Evolutionary conservation across 2,329 filamentous ascomycete species (phyloP).

Genomic region (Thielaviopsis musarum): DNA sequence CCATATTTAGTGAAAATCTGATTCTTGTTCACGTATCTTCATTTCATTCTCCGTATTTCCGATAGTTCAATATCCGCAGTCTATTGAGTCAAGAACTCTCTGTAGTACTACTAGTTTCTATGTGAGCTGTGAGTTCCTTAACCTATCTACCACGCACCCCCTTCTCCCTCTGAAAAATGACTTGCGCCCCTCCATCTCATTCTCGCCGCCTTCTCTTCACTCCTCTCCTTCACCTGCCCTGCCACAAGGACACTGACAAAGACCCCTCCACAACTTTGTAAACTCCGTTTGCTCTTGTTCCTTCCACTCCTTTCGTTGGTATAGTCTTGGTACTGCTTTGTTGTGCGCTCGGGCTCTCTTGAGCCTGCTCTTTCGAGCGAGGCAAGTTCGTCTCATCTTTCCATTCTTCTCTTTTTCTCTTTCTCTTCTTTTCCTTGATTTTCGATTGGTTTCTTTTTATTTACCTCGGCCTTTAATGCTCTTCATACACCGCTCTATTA

Average conservation of each 20-base stretch:
- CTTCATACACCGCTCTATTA: neutral
- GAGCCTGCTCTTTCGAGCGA: neutral
- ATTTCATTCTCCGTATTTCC: neutral
- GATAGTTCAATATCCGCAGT: neutral
- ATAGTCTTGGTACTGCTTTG: neutral
- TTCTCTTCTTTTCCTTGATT: neutral
- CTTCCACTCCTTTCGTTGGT: neutral
- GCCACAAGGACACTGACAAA: neutral
- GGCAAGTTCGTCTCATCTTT: neutral
- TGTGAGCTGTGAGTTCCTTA: neutral
- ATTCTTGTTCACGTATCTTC: neutral
- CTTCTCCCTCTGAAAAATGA: neutral
- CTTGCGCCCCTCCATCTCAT: neutral
- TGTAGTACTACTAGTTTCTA: neutral
- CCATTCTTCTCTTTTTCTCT: neutral
- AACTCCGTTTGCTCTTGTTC: neutral
- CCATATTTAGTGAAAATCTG: neutral
- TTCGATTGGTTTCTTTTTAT: neutral
- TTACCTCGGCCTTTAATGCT: neutral
- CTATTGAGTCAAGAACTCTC: neutral
- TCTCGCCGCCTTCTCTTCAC: neutral
- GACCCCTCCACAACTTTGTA: neutral
- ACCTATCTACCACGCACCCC: neutral
- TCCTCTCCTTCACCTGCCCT: neutral
- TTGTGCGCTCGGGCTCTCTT: neutral